These are phyloP conservation scores for Hypholoma sublateritium DNA, from an alignment of 768 basidiomycete species.

Conservation along the genomic window DNA sequence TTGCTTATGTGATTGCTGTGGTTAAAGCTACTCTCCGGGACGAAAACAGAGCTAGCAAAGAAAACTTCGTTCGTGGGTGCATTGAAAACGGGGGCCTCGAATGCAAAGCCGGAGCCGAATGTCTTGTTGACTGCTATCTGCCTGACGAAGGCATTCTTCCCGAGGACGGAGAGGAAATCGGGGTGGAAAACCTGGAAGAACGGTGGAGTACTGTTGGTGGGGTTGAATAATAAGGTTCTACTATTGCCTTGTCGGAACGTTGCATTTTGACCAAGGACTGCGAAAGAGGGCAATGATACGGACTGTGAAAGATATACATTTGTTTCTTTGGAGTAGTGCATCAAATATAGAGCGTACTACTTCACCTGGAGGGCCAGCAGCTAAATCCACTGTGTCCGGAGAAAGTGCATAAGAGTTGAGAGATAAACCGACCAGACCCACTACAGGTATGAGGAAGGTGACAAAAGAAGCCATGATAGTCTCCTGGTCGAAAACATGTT, in stretches of 20 bases:
- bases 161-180: slow-evolving; percentile 57
- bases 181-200: slow-evolving; percentile 53
- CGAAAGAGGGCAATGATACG: slow-evolving; percentile 41
- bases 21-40: slow-evolving; percentile 59
- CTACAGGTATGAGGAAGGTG: no score
- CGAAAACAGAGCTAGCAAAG: slow-evolving; percentile 69
- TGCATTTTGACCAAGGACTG: slow-evolving; percentile 45
- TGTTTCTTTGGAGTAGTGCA: neutral
- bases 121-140: slow-evolving; percentile 56
- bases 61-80: slow-evolving; percentile 63
- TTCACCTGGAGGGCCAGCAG: neutral
- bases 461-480: no score
- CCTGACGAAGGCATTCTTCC: slow-evolving; percentile 51
- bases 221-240: slow-evolving; percentile 51
- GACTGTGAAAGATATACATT: slow-evolving; percentile 36
- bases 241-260: slow-evolving; percentile 32
- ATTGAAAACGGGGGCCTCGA: slow-evolving; percentile 73
- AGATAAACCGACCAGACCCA: no score
- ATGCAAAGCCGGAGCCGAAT: slow-evolving; percentile 59
- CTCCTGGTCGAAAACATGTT: neutral
- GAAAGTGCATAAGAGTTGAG: no score
- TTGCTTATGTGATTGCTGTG: slow-evolving; percentile 63
- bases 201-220: slow-evolving; percentile 46
- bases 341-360: neutral
- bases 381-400: no score